Evolutionary conservation across 2,329 filamentous ascomycete species (phyloP).

Genomic region (Acrocalymma vagum): DNA sequence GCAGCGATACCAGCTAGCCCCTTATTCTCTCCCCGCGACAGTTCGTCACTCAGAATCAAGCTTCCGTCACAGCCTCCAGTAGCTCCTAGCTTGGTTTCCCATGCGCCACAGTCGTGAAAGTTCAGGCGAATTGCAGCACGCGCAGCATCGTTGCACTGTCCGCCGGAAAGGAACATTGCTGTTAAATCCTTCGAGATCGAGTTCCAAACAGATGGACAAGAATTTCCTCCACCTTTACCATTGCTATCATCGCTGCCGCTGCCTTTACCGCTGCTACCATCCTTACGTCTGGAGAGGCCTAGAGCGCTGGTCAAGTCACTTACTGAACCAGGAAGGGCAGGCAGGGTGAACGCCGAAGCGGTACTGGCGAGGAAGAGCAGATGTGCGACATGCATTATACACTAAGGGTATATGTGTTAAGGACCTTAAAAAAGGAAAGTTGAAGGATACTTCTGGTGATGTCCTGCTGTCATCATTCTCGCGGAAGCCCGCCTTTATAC

Average conservation of each 20-base stretch:
- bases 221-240: slow-evolving; percentile 4
- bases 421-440: too few species aligned
- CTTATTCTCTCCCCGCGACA: slow-evolving; percentile 46
- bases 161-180: slow-evolving; percentile 29
- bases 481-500: too few species aligned
- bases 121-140: slow-evolving; percentile 30
- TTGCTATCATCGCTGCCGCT: slow-evolving; percentile 3
- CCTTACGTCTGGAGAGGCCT: too few species aligned
- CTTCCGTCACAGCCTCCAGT: slow-evolving; percentile 37
- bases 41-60: slow-evolving; percentile 34
- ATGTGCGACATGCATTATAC: too few species aligned
- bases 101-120: slow-evolving; percentile 39
- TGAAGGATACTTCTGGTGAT: too few species aligned
- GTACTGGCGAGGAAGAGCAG: too few species aligned
- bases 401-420: too few species aligned
- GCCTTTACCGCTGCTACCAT: slow-evolving; percentile 7
- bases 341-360: too few species aligned
- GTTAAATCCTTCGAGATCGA: slow-evolving; percentile 23
- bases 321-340: too few species aligned
- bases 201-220: slow-evolving; percentile 30
- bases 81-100: slow-evolving; percentile 25
- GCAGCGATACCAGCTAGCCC: slow-evolving; percentile 54
- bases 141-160: slow-evolving; percentile 27
- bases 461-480: too few species aligned
- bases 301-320: too few species aligned